Base-by-base conservation (phyloP, 202 grass and related monocot species). In the Panicum virgatum region DNA sequence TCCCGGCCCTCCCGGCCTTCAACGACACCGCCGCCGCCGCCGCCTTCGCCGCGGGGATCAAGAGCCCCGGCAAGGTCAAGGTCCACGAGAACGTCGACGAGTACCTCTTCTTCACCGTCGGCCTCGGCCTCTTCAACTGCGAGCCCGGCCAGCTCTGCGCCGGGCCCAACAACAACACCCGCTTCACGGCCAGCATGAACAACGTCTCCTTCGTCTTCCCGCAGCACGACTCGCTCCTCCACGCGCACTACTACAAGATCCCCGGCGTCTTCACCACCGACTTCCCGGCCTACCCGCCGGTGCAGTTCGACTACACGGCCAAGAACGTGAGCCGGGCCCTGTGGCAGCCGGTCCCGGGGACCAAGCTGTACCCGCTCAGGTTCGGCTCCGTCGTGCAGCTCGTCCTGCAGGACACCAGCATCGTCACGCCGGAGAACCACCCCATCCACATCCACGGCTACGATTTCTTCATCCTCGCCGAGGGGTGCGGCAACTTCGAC, bases 121-220 rank as follows among this genome's bases (percentile, higher is more conserved):
- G 90, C 18, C 88, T 93, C 61, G 93, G 93, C 23, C 66, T 96
- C 2, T 76, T 89, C 69, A 86, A 90, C 76, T 96, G 93, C 73
- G 14, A 72, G 37, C 83, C 77, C 4, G 82, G 79, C 0, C 29
- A 91, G 79, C 82, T 80, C 3, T 93, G 93, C 42, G 77, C 42
- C 0, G 92, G 89, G 7, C 89, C 92, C 4, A 94, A 94, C 62
- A 94, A 94, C 48, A 81, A 81, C 22, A 88, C 92, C 45, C 89
- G 89, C 19, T 94, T 94, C 47, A 38, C 89, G 5, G 92, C 92
- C 59, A 94, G 92, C 92, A 91, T 94, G 86, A 94, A 94, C 89
- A 94, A 94, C 47, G 51, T 87, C 53, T 94, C 92, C 14, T 94
- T 94, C 45, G 75, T 84, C 43, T 90, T 94, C 79, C 92, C 92